Evolutionary conservation across 2,329 filamentous ascomycete genomes (phyloP), one percentile per base, ranked within the genome.

Genomic region (Ampelomyces quisqualis): DNA sequence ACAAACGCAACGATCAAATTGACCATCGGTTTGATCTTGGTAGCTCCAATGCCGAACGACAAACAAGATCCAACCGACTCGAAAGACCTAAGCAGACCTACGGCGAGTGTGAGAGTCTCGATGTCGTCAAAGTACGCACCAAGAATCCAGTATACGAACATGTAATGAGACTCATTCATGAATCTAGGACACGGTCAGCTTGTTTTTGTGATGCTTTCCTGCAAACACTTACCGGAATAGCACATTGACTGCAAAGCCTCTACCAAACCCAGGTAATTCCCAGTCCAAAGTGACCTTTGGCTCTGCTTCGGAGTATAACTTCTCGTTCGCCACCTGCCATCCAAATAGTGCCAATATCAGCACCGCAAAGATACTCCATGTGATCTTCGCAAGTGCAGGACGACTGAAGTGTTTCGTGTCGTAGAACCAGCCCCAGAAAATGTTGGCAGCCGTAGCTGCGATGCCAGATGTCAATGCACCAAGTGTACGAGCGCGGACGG

Each of bases 141-240:
- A 1, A 77, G 64, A 10, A 76, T 56, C 73, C 74, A 77, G 57
- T 77, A 77, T 0, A 76, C 71, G 39, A 76, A 77, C 62, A 77
- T 77, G 41, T 61, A 60, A 49, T 77, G 70, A 0, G 71, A 73
- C 47, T 78, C 76, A 42, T 77, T 77, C 59, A 77, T 70, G 53
- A 77, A 76, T 1, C 55, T 7, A 60, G 7, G 5, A 3, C 4
- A 8, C 7, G 5, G 10, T 53, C n/a, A 54, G 34, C n/a, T 21
- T 8, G 8, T 7, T 6, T 15, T 14, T 13, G 6, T 23, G 6
- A 23, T 23, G 6, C 21, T 10, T 23, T 10, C 21, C 21, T 23
- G 21, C 21, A 11, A 5, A 9, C 19, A 21, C 57, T 36, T 55
- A 75, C 64, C 74, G 60, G 46, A 76, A 70, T 1, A 77, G 53